Conservation (phyloP, 75 land plant genomes). For the Selaginella moellendorffii region DNA sequence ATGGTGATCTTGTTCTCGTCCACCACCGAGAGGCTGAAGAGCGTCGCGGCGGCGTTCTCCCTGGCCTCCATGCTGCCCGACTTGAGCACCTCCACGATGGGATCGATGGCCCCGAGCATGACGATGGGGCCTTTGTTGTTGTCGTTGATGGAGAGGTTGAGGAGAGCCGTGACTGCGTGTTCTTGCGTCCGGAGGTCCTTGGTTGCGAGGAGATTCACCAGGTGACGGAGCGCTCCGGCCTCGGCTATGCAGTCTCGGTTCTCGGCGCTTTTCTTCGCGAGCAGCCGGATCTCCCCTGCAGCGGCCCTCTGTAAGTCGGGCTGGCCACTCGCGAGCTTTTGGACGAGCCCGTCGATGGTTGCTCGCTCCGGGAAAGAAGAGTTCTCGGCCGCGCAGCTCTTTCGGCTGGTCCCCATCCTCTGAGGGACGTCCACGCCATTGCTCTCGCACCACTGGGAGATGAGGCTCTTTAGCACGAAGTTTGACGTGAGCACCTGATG, state of each 20-base stretch:
- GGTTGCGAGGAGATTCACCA: slow-evolving; percentile 49
- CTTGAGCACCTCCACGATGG: slow-evolving; percentile 7
- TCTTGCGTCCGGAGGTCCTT: slow-evolving; percentile 1
- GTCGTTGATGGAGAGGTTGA: slow-evolving; percentile 3
- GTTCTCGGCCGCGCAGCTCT: not conserved
- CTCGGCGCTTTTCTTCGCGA: slow-evolving; percentile 69
- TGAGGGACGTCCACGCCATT: slow-evolving; percentile 75
- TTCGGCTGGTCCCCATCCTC: slow-evolving; percentile 16
- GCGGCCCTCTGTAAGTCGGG: slow-evolving; percentile 67
- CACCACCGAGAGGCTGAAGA: slow-evolving; percentile 3
- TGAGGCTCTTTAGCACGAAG: slow-evolving; percentile 68
- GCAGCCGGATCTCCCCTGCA: slow-evolving; percentile 73
- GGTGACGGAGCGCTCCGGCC: slow-evolving; percentile 86
- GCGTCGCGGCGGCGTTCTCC: slow-evolving; percentile 9
- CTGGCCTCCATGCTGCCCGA: slow-evolving; percentile 9
- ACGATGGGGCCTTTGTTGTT: slow-evolving; percentile 2
- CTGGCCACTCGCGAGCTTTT: slow-evolving; percentile 41
- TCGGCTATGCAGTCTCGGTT: slow-evolving; percentile 75
- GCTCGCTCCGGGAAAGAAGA: slow-evolving; percentile 37
- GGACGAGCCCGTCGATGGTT: slow-evolving; percentile 46
- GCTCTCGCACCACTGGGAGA: slow-evolving; percentile 82
- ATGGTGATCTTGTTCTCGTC: slow-evolving; percentile 5
- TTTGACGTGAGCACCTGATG: slow-evolving; percentile 64
- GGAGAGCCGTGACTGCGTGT: slow-evolving; percentile 11
- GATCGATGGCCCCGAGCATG: slow-evolving; percentile 3